Evolutionary conservation across 495 filamentous ascomycete genomes (phyloP), one percentile per base, ranked within the genome.

Genomic region (Aspergillus leporis): DNA sequence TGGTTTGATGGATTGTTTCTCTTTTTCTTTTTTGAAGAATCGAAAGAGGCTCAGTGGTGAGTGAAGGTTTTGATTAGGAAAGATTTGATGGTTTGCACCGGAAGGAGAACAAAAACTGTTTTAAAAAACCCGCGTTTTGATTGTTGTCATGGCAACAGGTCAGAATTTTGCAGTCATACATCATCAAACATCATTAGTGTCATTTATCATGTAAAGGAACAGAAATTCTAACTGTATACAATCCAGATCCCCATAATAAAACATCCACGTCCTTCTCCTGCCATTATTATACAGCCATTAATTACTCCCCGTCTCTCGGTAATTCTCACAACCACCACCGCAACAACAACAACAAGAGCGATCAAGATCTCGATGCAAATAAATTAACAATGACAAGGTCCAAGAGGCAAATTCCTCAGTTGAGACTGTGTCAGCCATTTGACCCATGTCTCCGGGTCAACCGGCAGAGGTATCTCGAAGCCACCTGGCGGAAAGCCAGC

Each of bases 121-220:
- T 45, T 23, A 58, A 72, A 71, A 72, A 68, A 66, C 64, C 61
- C 60, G 51, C 46, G 51, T 63, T 60, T 16, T 41, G 75, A 78
- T 78, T 78, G 75, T 78, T 76, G 75, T 64, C 75, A 63, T 58
- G 71, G 74, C 75, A 78, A 78, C 75, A 49, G 31, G 49, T 28
- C 34, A 31, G 18, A 45, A 28, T 56, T 25, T 47, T n/a, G 31
- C 41, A n/a, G n/a, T n/a, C n/a, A 58, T 55, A 2, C 19, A n/a
- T 30, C 31, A 5, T 51, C 28, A 10, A 12, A 5, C 46, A 23
- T 31, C 16, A 25, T 51, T 51, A 3, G 10, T 40, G 3, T 9
- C 36, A n/a, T 40, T n/a, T 2, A 40, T n/a, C 16, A 9, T 2
- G 3, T 40, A 3, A 40, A n/a, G 36, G 3, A 40, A 18, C 16